A percentile compares a stretch with the other conserved stretches of the same genome.
phyloP scores from a whole-genome alignment of 2,329 filamentous ascomycete species.

The Alternaria dauci region DNA sequence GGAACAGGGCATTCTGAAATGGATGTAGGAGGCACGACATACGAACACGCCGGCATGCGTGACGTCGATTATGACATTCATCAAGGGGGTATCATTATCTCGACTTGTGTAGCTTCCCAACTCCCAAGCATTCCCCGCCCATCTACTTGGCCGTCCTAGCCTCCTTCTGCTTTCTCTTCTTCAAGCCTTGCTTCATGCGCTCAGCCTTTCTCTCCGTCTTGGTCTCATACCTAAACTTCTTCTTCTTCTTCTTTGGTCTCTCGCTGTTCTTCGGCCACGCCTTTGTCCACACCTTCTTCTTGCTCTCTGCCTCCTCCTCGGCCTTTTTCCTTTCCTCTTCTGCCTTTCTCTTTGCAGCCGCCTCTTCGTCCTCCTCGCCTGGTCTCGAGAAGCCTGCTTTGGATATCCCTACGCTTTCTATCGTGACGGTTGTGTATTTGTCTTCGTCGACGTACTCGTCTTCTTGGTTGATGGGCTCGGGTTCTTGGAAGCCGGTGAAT shows the following conservation, averaged over 20 bases:
- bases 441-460: slow-evolving; percentile 98
- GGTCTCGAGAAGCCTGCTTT: slow-evolving; percentile 74
- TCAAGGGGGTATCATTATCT: slow-evolving; percentile 15
- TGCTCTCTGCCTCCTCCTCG: slow-evolving; percentile 58
- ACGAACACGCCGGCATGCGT: not conserved
- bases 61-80: not conserved
- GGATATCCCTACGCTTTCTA: slow-evolving; percentile 85
- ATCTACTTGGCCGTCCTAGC: slow-evolving; percentile 51
- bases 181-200: slow-evolving; percentile 69
- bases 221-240: slow-evolving; percentile 91
- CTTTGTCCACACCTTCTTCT: slow-evolving; percentile 62
- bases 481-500: slow-evolving; percentile 54
- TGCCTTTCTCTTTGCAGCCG: slow-evolving; percentile 32
- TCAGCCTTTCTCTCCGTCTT: slow-evolving; percentile 78
- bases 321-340: slow-evolving; percentile 25
- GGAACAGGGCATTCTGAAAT: not conserved
- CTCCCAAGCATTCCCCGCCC: not conserved
- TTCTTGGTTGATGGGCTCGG: slow-evolving; percentile 74
- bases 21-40: not conserved
- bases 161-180: slow-evolving; percentile 75
- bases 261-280: slow-evolving; percentile 57
- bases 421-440: slow-evolving; percentile 91
- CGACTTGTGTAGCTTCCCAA: not conserved
- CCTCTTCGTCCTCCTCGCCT: slow-evolving; percentile 39
- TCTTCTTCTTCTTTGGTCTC: slow-evolving; percentile 78